Evolutionary conservation across 176 grass and related monocot species (phyloP).

Genomic region (Aegilops sharonensis): DNA sequence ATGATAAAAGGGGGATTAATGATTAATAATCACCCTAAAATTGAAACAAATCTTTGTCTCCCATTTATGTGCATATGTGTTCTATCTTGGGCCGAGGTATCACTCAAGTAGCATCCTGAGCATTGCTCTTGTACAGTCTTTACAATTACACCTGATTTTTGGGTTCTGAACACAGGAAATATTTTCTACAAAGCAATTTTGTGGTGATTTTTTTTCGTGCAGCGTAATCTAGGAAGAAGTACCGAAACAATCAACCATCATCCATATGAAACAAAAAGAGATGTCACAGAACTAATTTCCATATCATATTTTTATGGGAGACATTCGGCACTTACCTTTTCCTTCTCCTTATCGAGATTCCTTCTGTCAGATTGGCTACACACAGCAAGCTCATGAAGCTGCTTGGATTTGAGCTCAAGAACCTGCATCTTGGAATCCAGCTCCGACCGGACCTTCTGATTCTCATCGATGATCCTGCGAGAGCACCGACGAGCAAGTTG

Average conservation of each 20-base stretch:
- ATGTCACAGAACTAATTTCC: no score
- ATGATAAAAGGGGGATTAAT: no score
- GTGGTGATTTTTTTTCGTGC: not conserved
- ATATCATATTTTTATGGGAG: not conserved
- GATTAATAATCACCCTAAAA: no score
- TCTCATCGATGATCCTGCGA: constrained; percentile 50
- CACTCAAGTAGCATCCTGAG: no score
- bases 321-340: not conserved
- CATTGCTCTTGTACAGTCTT: no score
- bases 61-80: no score
- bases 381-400: not conserved
- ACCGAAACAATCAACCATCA: not conserved
- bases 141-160: no score
- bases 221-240: not conserved
- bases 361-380: not conserved
- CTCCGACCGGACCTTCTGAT: constrained; percentile 43
- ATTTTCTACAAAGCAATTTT: not conserved
- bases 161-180: no score
- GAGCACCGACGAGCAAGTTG: constrained; percentile 52
- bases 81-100: no score
- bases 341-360: constrained; percentile 1
- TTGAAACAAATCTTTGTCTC: no score
- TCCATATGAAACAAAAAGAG: no score
- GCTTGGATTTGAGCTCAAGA: constrained; percentile 21
- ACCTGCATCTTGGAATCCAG: constrained; percentile 48